Evolutionary conservation across 2,329 filamentous ascomycete genomes (phyloP), one percentile per base, ranked within the genome.

Genomic region (Venturia pyrina): DNA sequence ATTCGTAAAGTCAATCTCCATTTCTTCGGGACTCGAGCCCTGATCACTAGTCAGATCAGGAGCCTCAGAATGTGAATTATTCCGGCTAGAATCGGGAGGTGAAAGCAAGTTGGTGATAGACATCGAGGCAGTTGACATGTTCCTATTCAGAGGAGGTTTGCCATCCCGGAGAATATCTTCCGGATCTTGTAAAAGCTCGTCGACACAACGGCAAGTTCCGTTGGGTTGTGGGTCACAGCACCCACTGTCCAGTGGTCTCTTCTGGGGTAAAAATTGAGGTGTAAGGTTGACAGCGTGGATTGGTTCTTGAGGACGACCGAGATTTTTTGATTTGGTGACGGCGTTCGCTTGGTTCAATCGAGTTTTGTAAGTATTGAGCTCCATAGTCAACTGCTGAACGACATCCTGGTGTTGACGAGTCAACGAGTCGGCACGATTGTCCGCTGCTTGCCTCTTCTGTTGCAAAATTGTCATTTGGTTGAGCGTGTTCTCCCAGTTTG

Each of bases 121-220:
- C 48, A 63, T 66, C 1, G 65, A 63, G 34, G 64, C 53, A 21
- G 64, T 61, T 21, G 40, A 53, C 34, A 59, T 21, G 32, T 57
- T 57, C 13, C 63, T 34, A 37, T 40, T 41, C 37, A 59, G 17
- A 24, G 41, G 11, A 8, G 50, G 53, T 21, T 32, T 48, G 44
- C 15, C 17, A 43, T 41, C 41, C 32, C 40, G 64, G 7, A 15
- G 8, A 32, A 28, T 53, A 40, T 60, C 28, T 37, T 46, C 56
- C 19, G 32, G 28, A n/a, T 44, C 50, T 7, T 66, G 34, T 5
- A 67, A 21, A 40, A 43, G 61, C n/a, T 37, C 15, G 37, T 68
- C 66, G 21, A 68, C 67, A 44, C 67, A 68, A 1, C 67, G 40
- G 59, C 67, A 68, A 17, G 41, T n/a, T 5, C 66, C 66, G 24